Evolutionary conservation across 257 asterid species (phyloP), one percentile per base, ranked within the genome.

Genomic region (Phtheirospermum japonicum): DNA sequence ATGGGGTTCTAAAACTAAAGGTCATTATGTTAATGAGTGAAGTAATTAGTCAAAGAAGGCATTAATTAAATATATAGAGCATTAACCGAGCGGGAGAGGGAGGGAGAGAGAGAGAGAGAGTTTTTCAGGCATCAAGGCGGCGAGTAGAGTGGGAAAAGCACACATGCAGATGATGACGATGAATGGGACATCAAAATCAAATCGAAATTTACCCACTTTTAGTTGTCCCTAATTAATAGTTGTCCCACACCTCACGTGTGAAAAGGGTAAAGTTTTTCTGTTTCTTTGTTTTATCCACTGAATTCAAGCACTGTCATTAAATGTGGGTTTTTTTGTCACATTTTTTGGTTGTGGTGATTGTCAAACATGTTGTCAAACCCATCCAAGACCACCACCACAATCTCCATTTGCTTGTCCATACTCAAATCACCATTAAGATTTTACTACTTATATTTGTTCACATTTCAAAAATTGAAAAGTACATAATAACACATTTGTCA

Each of bases 241-340:
- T 40, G 57, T 23, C 76, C 72, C 76, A 70, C 73, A 65, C 66
- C 72, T 28, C 79, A 70, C 70, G 75, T 61, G 79, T 53, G 61
- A 18, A 20, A 30, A 8, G 26, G 51, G 20, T 0, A 42, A 65
- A 48, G 18, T 65, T 55, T 52, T 23, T 23, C 28, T 71, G 61
- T 57, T 9, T 14, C 50, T 45, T 59, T 42, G 71, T 66, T 37
- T 63, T 30, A 42, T 32, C 49, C 61, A 23, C 53, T 45, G 46
- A 45, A 46, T 67, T 58, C 72, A 63, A 67, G 59, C 67, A 71
- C 36, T 37, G 11, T 28, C 23, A 64, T 59, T 50, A 59, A 43
- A 18, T 11, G n/a, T 51, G 14, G 36, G 28, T 2, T 6, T 36
- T 30, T 60, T 58, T 64, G 23, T 50, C 48, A 68, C 68, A 53